Evolutionary conservation across 1,139 yeast genomes (phyloP).

Genomic region (Nakaseomyces sp.): DNA sequence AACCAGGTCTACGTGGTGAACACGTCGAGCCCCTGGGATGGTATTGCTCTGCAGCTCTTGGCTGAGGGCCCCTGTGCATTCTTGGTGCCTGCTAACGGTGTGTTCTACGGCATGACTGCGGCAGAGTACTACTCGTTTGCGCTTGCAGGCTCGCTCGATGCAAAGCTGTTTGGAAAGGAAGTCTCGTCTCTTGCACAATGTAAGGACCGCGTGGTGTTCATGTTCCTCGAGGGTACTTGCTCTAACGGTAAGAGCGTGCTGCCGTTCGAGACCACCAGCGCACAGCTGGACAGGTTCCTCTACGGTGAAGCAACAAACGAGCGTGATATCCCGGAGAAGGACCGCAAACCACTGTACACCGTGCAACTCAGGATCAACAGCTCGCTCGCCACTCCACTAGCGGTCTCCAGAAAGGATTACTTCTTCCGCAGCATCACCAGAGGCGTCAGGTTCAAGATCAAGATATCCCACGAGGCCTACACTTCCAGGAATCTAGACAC

Average conservation of each 20-base stretch:
- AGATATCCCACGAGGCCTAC: constrained; percentile 24
- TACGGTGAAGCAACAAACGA: constrained; percentile 5
- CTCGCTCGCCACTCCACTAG: constrained; percentile 30
- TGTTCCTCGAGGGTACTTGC: constrained; percentile 62
- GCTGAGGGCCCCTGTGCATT: constrained; percentile 34
- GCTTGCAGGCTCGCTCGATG: constrained; percentile 19
- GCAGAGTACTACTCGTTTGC: constrained; percentile 36
- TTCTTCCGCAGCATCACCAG: constrained; percentile 16
- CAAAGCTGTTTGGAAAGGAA: constrained; percentile 15
- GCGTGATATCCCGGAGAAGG: constrained; percentile 9
- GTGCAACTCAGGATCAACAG: constrained; percentile 40
- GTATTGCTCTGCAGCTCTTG: constrained; percentile 33
- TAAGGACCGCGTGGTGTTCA: constrained; percentile 36
- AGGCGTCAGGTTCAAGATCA: constrained; percentile 23
- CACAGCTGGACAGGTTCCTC: constrained; percentile 18
- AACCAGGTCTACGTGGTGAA: constrained; percentile 45
- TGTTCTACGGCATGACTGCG: constrained; percentile 33
- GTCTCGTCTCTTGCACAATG: constrained; percentile 14
- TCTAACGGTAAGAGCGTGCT: constrained; percentile 55
- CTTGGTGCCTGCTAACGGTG: constrained; percentile 41
- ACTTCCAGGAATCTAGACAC: constrained; percentile 19
- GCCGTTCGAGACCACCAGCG: constrained; percentile 35
- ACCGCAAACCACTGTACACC: constrained; percentile 32
- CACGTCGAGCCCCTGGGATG: constrained; percentile 49
- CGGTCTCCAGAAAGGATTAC: constrained; percentile 13